Percentiles rank a stretch among this genome's conserved stretches.
These are phyloP conservation scores for Lactarius sanguifluus DNA, from an alignment of 768 basidiomycete species.

Conservation along the genomic window DNA sequence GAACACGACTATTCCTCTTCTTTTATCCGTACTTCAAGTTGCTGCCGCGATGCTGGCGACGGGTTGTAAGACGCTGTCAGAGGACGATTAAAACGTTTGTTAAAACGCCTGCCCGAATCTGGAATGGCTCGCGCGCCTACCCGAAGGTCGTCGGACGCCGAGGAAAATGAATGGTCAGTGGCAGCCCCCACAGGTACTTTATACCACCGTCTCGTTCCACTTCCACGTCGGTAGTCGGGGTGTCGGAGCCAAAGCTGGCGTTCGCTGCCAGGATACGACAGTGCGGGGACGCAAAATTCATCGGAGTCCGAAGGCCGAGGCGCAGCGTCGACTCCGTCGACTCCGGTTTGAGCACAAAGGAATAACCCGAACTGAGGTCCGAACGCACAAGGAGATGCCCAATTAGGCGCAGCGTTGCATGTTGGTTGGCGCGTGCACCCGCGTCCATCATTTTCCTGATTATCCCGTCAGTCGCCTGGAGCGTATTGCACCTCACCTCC, in stretches of 20 bases:
- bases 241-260: background rate
- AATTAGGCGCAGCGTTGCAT: background rate
- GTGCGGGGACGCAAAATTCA: background rate
- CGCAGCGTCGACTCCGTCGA: conserved; percentile 1
- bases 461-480: too few species aligned
- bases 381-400: background rate
- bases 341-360: background rate
- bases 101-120: background rate
- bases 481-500: too few species aligned
- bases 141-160: background rate
- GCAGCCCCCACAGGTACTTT: background rate
- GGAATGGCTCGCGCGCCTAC: background rate
- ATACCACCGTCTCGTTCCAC: background rate
- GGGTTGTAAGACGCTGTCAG: too few species aligned
- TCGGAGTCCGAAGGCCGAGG: background rate
- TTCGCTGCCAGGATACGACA: background rate
- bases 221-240: background rate
- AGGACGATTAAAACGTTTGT: too few species aligned
- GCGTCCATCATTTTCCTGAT: too few species aligned
- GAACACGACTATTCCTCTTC: too few species aligned
- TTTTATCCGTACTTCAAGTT: too few species aligned
- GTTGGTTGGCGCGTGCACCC: too few species aligned
- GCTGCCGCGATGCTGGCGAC: too few species aligned
- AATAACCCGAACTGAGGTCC: background rate
- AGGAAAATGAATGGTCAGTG: background rate